phyloP scores from a whole-genome alignment of 305 asterid genomes.

The Solanum hybrid region DNA sequence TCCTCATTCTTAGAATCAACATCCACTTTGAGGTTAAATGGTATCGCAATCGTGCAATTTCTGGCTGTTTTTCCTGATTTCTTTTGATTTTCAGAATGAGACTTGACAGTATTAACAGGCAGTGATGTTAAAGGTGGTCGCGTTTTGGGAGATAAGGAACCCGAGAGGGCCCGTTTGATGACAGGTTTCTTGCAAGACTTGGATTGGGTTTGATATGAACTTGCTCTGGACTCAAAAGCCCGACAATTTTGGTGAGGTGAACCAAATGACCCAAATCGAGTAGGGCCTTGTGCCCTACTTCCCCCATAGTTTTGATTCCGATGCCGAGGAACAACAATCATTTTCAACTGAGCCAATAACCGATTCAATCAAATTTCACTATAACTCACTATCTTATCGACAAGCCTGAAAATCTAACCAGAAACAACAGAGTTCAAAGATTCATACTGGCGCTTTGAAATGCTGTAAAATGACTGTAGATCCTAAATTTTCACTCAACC shows the following conservation, averaged over 20 bases:
- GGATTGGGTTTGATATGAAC: slow-evolving; percentile 36
- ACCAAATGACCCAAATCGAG: slow-evolving; percentile 31
- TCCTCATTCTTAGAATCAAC: background rate
- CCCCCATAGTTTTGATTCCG: slow-evolving; percentile 47
- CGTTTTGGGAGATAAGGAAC: slow-evolving; percentile 32
- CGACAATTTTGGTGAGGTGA: slow-evolving; percentile 41
- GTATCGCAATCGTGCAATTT: slow-evolving; percentile 33
- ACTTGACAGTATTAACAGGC: background rate
- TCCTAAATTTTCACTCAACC: slow-evolving; percentile 56
- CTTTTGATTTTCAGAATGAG: slow-evolving; percentile 16
- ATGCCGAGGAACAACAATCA: slow-evolving; percentile 42
- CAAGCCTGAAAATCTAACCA: slow-evolving; percentile 12
- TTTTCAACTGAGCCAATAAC: slow-evolving; percentile 31
- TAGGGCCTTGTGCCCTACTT: slow-evolving; percentile 26
- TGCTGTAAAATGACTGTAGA: slow-evolving; percentile 7
- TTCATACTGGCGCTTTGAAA: background rate
- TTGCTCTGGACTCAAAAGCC: slow-evolving; percentile 50
- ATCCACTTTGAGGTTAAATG: slow-evolving; percentile 27
- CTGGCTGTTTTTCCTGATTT: slow-evolving; percentile 21
- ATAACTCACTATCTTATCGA: background rate
- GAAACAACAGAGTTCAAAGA: background rate
- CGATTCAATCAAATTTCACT: slow-evolving; percentile 1
- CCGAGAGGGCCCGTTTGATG: slow-evolving; percentile 1
- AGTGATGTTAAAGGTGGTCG: background rate
- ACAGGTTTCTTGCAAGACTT: slow-evolving; percentile 10